Evolutionary conservation across 2,329 filamentous ascomycete genomes (phyloP).

Genomic region (Ceratocystiopsis sp.): DNA sequence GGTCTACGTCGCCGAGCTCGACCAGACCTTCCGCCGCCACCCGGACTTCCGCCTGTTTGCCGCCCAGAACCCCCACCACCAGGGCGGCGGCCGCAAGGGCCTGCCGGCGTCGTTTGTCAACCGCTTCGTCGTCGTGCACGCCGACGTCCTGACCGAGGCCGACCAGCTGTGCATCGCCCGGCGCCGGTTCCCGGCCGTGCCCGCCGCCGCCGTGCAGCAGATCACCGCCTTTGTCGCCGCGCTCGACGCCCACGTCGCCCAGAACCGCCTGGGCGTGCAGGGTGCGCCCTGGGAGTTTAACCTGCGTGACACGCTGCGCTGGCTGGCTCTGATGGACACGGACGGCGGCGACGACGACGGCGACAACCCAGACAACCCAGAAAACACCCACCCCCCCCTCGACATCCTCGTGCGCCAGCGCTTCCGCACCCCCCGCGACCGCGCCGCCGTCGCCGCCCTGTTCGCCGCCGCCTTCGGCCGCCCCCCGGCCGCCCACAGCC

Average conservation of each 20-base stretch:
- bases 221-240: conserved; percentile 67
- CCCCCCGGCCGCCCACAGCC: conserved; percentile 38
- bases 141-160: conserved; percentile 67
- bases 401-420: conserved; percentile 72
- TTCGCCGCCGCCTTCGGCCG: conserved; percentile 48
- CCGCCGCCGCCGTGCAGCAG: conserved; percentile 39
- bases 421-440: conserved; percentile 60
- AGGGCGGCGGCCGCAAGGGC: conserved; percentile 89
- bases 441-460: conserved; percentile 43
- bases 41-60: conserved; percentile 87
- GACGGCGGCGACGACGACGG: too few relatives aligned
- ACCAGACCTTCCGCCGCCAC: conserved; percentile 84
- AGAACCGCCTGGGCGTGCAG: conserved; percentile 23
- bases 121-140: conserved; percentile 93
- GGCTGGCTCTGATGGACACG: conserved; percentile 50
- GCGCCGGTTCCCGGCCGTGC: conserved; percentile 54
- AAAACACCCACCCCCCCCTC: conserved; percentile 23
- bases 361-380: too few relatives aligned
- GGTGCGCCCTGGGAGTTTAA: conserved; percentile 93
- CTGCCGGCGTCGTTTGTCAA: conserved; percentile 94
- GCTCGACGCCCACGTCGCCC: conserved; percentile 51
- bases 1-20: conserved; percentile 86
- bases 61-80: conserved; percentile 93
- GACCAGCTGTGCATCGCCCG: conserved; percentile 72
- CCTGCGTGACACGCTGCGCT: conserved; percentile 73